These are phyloP conservation scores for Dryadomyces quercivorus DNA, from an alignment of 2,329 filamentous ascomycete genomes.

Conservation along the genomic window DNA sequence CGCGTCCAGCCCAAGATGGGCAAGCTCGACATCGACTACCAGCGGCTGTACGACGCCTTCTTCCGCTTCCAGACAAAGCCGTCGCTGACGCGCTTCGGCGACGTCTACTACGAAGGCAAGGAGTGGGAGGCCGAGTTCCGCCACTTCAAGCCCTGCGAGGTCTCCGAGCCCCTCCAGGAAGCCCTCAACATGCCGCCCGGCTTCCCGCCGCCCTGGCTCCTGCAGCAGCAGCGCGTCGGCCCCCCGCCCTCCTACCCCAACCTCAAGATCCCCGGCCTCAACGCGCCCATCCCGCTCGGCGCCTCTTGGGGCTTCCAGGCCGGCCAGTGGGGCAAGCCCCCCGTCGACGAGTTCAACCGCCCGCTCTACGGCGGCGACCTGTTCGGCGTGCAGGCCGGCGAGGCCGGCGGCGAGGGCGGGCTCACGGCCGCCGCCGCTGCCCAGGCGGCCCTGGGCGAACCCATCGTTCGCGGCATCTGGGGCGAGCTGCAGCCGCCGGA, in stretches of 20 bases:
- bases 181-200: slow-evolving; percentile 88
- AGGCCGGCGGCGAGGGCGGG: slow-evolving; percentile 15
- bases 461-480: slow-evolving; percentile 81
- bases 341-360: slow-evolving; percentile 83
- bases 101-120: slow-evolving; percentile 99
- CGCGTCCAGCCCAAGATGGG: slow-evolving; percentile 93
- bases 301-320: slow-evolving; percentile 92
- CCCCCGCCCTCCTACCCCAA: slow-evolving; percentile 90
- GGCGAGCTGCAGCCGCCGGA: slow-evolving; percentile 79
- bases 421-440: slow-evolving; percentile 17
- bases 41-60: slow-evolving; percentile 96
- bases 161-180: slow-evolving; percentile 82
- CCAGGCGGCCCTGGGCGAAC: slow-evolving; percentile 45
- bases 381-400: slow-evolving; percentile 54
- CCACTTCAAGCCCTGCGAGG: slow-evolving; percentile 78
- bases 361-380: slow-evolving; percentile 91
- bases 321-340: slow-evolving; percentile 91
- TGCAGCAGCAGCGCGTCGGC: slow-evolving; percentile 90
- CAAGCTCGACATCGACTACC: slow-evolving; percentile 95
- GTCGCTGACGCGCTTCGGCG: slow-evolving; percentile 82
- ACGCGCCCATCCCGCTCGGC: slow-evolving; percentile 80
- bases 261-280: slow-evolving; percentile 88
- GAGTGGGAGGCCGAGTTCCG: slow-evolving; percentile 92
- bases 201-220: slow-evolving; percentile 90
- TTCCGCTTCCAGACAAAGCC: slow-evolving; percentile 97